Base-by-base conservation (phyloP, 345 rosid species). In the Eucalyptus curtisii region DNA sequence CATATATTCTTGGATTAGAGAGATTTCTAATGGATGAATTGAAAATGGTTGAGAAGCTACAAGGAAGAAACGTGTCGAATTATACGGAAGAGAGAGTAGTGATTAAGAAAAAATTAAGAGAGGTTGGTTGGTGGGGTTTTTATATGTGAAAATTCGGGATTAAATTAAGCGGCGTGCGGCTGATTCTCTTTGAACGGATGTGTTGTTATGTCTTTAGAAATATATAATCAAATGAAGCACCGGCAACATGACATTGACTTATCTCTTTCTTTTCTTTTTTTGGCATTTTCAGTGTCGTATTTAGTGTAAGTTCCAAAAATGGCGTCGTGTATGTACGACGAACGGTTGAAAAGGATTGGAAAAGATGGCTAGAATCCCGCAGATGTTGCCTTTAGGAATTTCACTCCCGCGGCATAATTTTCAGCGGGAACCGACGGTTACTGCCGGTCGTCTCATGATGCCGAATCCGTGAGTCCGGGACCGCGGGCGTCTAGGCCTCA, bases 401-500 rank as follows among this genome's bases (percentile, higher is more conserved):
- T 19, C 14, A 17, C 45, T 37, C 82, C 14, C 15, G 27, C 4
- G 22, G 45, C 27, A 3, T 37, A 37, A 71, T 6, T 37, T 19
- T 20, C 47, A 37, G 14, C 47, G 7, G 45, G 27, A 37, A 76
- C 27, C 8, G 2, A 5, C 17, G 3, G 47, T 10, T 20, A 10
- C 27, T 9, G 7, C 81, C 13, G 6, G 4, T 6, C 44, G 6
- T 10, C 81, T 42, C 45, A 0, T 71, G 81, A 37, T 16, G 13
- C 44, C 4, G 1, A 3, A n/a, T 64, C 76, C 40, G 1, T 0
- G 40, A 31, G 40, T 7, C 0, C 2, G 6, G 42, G 81, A 10
- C 45, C 1, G 45, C 81, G 14, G 13, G 45, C 10, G 44, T 22
- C 7, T 33, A 68, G 40, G 79, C 42, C 79, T 68, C 12, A 0